phyloP scores from a whole-genome alignment of 176 grass and related monocot genomes.

The Cocos nucifera region DNA sequence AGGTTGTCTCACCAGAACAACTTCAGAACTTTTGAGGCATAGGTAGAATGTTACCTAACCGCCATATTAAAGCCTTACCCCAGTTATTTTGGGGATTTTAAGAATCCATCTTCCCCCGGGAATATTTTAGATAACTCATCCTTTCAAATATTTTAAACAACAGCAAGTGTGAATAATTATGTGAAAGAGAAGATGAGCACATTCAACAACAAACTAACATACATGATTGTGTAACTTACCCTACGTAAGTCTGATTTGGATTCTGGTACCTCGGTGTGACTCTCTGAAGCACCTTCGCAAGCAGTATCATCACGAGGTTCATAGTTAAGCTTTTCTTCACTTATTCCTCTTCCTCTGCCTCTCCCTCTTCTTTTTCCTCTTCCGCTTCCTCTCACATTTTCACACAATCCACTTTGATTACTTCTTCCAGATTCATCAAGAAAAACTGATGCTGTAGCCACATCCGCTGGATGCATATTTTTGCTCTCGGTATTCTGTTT shows the following conservation, averaged over 20 bases:
- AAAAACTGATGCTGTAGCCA: not conserved
- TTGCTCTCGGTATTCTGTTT: not conserved
- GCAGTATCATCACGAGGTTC: constrained; percentile 28
- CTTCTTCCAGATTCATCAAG: not conserved
- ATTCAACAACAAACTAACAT: constrained; percentile 7
- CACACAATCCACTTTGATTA: constrained; percentile 5
- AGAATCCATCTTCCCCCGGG: no score
- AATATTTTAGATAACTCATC: no score
- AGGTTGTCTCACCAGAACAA: no score
- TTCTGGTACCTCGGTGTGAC: constrained; percentile 6
- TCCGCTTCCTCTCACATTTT: constrained; percentile 27
- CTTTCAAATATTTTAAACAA: no score
- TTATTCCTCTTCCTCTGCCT: constrained; percentile 5
- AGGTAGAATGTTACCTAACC: no score
- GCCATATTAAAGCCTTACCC: no score
- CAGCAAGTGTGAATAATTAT: not conserved
- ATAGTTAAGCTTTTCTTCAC: constrained; percentile 19
- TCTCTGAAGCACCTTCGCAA: constrained; percentile 12
- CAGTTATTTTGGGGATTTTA: no score
- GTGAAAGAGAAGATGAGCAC: constrained; percentile 7
- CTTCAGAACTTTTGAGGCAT: no score
- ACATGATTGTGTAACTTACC: constrained; percentile 25
- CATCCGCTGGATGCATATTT: not conserved
- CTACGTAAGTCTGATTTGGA: constrained; percentile 29
- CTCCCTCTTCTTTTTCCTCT: constrained; percentile 3